Base-by-base conservation (phyloP, 192 early-diverging fungal species). In the Podila clonocystis region DNA sequence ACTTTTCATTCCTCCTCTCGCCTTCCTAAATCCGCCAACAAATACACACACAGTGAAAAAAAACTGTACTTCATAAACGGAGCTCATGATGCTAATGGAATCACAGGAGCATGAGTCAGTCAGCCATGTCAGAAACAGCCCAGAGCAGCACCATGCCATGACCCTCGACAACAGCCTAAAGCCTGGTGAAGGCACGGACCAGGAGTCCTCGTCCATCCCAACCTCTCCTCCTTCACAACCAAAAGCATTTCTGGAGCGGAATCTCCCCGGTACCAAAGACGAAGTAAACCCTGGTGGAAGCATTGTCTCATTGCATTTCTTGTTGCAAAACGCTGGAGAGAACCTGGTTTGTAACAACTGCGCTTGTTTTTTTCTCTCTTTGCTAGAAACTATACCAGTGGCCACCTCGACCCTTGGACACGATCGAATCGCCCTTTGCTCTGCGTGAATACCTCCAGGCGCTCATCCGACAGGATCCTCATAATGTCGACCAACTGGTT, bases 371-470 rank as follows among this genome's bases (percentile, higher is more conserved):
- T 45, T 50, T 50, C 8, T 52, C 55, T 17, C 48, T 22, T 13
- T 17, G 50, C 13, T 65, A 87, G 88, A 67, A 79, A 68, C 58
- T 82, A 0, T 89, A 85, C 55, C 79, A 86, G 62, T 90, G 85
- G 82, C 82, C 85, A 49, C 52, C 75, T 9, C 62, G 85, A 45
- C 58, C 90, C 9, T 73, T 93, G 52, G 89, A 91, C 28, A 83
- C 91, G 4, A 86, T 94, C 34, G 91, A 93, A 15, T 92, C 92
- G 5, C 84, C 93, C 5, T 92, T 94, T 57, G 87, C 91, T 12
- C 86, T 90, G 22, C 94, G 96, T 70, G 89, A 93, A 69, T 95
- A 95, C 68, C 85, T 98, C 28, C 95, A 97, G 68, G 75, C 84
- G 8, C 85, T 92, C 17, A 87, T 97, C 34, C 85, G 93, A 28